Conservation (phyloP, 306 rosid genomes). For the Canavalia ensiformis region DNA sequence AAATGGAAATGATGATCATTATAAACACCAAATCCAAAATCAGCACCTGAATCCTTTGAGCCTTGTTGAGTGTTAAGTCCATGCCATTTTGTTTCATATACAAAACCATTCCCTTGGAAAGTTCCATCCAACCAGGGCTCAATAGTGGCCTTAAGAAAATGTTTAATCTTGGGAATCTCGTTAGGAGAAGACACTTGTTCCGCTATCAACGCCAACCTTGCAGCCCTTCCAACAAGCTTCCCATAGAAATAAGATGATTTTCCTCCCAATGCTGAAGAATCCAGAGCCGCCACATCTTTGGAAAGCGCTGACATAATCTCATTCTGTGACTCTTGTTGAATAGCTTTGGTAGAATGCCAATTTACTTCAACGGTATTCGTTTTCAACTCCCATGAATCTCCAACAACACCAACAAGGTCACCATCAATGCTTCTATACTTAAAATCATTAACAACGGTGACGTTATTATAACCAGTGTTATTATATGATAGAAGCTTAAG, state of each 20-base stretch:
- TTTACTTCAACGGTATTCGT: slow-evolving; percentile 65
- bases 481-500: slow-evolving; percentile 54
- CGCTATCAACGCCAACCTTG: slow-evolving; percentile 88
- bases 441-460: slow-evolving; percentile 65
- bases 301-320: slow-evolving; percentile 73
- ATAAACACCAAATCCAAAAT: slow-evolving; percentile 86
- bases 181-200: slow-evolving; percentile 69
- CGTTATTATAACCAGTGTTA: slow-evolving; percentile 3
- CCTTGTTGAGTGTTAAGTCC: slow-evolving; percentile 84
- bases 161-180: slow-evolving; percentile 63
- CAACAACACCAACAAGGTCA: slow-evolving; percentile 90
- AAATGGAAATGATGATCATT: slow-evolving; percentile 93
- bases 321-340: slow-evolving; percentile 55
- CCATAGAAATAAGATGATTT: slow-evolving; percentile 79
- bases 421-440: slow-evolving; percentile 86
- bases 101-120: slow-evolving; percentile 80
- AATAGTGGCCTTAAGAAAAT: slow-evolving; percentile 69
- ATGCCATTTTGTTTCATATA: slow-evolving; percentile 79
- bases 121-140: slow-evolving; percentile 91
- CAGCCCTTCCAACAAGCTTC: slow-evolving; percentile 80
- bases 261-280: slow-evolving; percentile 52
- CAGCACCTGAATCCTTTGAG: slow-evolving; percentile 67
- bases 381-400: slow-evolving; percentile 75
- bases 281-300: slow-evolving; percentile 70
- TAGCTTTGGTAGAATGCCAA: slow-evolving; percentile 78